Conservation (phyloP, 208 protist species). For the Crithidia expoeki region DNA sequence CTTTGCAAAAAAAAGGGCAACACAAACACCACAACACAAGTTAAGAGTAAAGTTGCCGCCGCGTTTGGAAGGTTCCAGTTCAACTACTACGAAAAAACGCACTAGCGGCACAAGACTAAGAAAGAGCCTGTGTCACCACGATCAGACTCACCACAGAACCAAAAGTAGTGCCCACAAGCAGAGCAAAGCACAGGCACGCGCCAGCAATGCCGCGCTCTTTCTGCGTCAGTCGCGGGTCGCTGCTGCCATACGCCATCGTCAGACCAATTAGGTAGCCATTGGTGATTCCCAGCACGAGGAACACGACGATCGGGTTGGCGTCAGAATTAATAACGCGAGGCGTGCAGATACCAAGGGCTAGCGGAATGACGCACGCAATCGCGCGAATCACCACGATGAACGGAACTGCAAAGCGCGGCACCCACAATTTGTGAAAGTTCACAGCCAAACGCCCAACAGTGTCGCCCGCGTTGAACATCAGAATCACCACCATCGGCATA, state of each 20-base stretch:
- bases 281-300: conserved; percentile 39
- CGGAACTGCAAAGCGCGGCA: conserved; percentile 14
- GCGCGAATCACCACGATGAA: conserved; percentile 33
- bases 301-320: conserved; percentile 45
- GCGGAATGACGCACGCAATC: conserved; percentile 40
- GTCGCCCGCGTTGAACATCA: conserved; percentile 46
- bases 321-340: conserved; percentile 45
- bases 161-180: conserved; percentile 37
- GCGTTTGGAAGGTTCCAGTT: no score
- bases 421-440: conserved; percentile 38
- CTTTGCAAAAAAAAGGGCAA: no score
- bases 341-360: conserved; percentile 34
- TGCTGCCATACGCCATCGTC: conserved; percentile 44
- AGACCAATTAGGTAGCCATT: conserved; percentile 47
- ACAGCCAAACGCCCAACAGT: conserved; percentile 31
- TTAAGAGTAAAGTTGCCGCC: no score
- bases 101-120: no score
- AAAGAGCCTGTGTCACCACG: conserved; percentile 36
- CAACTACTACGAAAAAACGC: no score
- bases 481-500: conserved; percentile 46
- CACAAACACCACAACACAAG: no score
- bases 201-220: conserved; percentile 36
- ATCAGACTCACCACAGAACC: conserved; percentile 37
- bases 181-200: conserved; percentile 38
- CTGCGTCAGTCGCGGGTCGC: conserved; percentile 36